A percentile compares a stretch with the other conserved stretches of the same genome.
Conservation (phyloP, 495 filamentous ascomycete genomes). For the Lichenothelia convexa region DNA sequence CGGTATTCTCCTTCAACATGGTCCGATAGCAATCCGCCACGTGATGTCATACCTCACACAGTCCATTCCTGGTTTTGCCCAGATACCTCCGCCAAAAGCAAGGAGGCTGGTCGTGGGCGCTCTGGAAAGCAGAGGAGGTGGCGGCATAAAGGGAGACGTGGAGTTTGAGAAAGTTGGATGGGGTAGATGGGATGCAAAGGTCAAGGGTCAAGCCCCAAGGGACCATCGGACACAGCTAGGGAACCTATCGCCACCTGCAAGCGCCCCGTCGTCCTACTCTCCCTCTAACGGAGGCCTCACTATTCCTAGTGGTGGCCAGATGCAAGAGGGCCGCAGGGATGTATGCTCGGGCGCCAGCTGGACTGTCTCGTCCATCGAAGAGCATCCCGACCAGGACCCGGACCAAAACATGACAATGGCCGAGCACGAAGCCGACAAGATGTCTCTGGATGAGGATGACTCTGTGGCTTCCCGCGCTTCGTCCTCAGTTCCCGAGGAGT, state of each 20-base stretch:
- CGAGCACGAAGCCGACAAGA: constrained; percentile 84
- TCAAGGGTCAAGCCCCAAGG: constrained; percentile 43
- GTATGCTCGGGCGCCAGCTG: constrained; percentile 39
- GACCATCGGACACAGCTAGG: constrained; percentile 14
- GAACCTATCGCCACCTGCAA: constrained; percentile 24
- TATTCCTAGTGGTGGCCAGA: constrained; percentile 8
- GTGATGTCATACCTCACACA: constrained; percentile 86
- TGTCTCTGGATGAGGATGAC: constrained; percentile 81
- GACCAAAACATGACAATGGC: constrained; percentile 49
- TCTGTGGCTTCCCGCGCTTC: constrained; percentile 52
- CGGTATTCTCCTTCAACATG: constrained; percentile 72
- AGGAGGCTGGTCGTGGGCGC: constrained; percentile 73
- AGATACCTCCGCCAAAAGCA: constrained; percentile 81
- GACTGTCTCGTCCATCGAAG: constrained; percentile 51
- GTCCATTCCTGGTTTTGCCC: constrained; percentile 79
- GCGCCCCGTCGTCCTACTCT: constrained; percentile 26
- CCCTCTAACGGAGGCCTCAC: constrained; percentile 25
- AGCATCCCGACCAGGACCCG: constrained; percentile 42
- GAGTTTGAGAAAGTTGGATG: constrained; percentile 93
- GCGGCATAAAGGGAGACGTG: constrained; percentile 51
- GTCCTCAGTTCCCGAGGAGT: constrained; percentile 53
- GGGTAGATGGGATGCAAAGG: constrained; percentile 84
- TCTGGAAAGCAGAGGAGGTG: constrained; percentile 54
- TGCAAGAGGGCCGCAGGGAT: constrained; percentile 37
- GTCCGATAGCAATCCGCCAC: constrained; percentile 82